Evolutionary conservation across 768 basidiomycete genomes (phyloP), one percentile per base, ranked within the genome.

Genomic region (Gymnopilus junonius): DNA sequence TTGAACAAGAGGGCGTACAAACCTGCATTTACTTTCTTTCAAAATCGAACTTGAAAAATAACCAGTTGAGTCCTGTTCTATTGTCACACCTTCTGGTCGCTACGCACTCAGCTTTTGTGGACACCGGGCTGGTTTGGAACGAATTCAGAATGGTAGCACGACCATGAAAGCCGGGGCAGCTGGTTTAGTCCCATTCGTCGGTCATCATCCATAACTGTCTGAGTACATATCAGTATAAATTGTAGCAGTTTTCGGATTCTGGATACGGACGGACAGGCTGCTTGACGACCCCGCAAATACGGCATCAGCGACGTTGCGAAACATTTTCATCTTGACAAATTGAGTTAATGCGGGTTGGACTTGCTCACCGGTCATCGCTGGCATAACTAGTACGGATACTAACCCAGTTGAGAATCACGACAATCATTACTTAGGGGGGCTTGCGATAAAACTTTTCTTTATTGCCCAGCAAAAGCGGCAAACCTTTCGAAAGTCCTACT

Each of bases 261-360:
- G 59, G 58, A 63, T 65, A 63, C 65, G 65, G 59, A 63, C 65
- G 65, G 59, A 66, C 67, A 59, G 58, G 61, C 65, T 66, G 63
- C 67, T 59, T 70, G 61, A 63, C 67, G 58, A 70, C 65, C 61
- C 64, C 65, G 59, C 62, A 45, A 54, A 61, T 55, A 61, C 61
- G 60, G 55, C 64, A 68, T 65, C 56, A 64, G 60, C 61, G 48
- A 61, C 63, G 62, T 51, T 55, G 63, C 63, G 42, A 66, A 64
- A 45, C 46, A 58, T 54, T 35, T 59, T 64, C 64, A 66, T 63
- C 61, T 61, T 65, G 67, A 65, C 66, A 65, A 59, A 64, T 67
- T 70, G 69, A 63, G 65, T 68, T 70, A 68, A 68, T 65, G 69
- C 69, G 69, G n/a, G 65, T 40, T 31, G 17, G n/a, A 29, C 29